phyloP scores from a whole-genome alignment of 140 eudicot species.

The Bidens hawaiensis region DNA sequence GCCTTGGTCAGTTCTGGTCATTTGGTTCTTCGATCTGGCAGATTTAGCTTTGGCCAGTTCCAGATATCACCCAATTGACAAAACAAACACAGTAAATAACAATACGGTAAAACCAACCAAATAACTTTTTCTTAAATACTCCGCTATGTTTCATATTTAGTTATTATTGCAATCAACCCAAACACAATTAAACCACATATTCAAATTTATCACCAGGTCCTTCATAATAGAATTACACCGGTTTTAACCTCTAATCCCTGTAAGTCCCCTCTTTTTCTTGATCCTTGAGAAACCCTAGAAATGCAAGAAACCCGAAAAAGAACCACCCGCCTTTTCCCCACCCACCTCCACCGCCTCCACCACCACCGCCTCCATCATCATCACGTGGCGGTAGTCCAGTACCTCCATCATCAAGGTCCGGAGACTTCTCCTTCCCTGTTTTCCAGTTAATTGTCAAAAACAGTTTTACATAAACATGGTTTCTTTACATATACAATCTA shows the following conservation, averaged over 20 bases:
- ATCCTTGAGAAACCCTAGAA: constrained; percentile 60
- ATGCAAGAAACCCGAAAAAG: constrained; percentile 72
- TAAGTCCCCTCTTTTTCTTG: constrained; percentile 44
- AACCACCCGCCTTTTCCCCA: constrained; percentile 74
- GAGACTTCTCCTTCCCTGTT: constrained; percentile 78
- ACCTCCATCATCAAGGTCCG: constrained; percentile 80
- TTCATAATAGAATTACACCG: constrained; percentile 15
- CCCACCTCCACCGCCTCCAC: constrained; percentile 88
- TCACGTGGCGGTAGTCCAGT: constrained; percentile 78
- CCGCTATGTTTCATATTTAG: not conserved
- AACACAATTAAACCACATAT: not conserved
- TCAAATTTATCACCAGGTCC: constrained; percentile 4
- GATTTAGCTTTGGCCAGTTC: too few relatives aligned
- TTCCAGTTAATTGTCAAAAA: constrained; percentile 14
- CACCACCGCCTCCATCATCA: constrained; percentile 86
- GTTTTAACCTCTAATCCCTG: constrained; percentile 11
- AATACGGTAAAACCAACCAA: not conserved
- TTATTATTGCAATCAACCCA: not conserved
- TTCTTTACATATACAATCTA: not conserved
- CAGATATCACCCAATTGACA: too few relatives aligned
- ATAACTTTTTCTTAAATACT: not conserved
- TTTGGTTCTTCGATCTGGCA: too few relatives aligned
- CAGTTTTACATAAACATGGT: not conserved
- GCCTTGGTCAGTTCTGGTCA: too few relatives aligned
- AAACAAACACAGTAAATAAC: not conserved